Conservation (phyloP, 352 stramenopile species). For the Plasmopara halstedii region DNA sequence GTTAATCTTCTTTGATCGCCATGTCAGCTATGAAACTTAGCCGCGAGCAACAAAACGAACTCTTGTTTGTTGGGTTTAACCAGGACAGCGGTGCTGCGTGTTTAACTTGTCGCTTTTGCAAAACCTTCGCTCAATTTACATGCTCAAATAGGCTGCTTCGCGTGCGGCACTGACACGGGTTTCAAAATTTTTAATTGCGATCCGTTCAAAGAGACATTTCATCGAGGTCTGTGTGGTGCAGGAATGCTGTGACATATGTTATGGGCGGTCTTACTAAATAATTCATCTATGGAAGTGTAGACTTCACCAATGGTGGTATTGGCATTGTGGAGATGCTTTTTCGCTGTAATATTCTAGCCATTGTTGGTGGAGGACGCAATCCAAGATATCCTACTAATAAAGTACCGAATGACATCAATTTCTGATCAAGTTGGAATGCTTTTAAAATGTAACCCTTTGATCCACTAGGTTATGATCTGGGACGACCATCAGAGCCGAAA, state of each 20-base stretch:
- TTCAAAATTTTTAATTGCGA: constrained; percentile 99
- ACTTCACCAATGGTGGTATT: constrained; percentile 93
- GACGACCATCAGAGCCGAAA: constrained; percentile 97
- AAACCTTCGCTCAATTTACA: neutral
- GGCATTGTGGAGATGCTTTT: constrained; percentile 99
- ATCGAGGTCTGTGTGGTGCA: constrained; percentile 50
- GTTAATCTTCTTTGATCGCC: constrained; percentile 1
- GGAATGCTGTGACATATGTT: too few relatives aligned
- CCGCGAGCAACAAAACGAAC: constrained; percentile 86
- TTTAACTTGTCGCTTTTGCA: neutral
- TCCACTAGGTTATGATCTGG: constrained; percentile 99
- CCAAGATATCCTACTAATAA: constrained; percentile 96
- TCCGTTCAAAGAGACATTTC: constrained; percentile 96
- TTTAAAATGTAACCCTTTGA: too few relatives aligned
- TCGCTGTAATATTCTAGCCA: constrained; percentile 96
- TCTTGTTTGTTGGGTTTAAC: constrained; percentile 94
- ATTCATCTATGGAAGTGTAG: too few relatives aligned
- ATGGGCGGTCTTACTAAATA: too few relatives aligned
- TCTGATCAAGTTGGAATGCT: too few relatives aligned
- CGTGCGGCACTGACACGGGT: constrained; percentile 91
- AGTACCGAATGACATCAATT: too few relatives aligned
- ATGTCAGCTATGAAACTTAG: constrained; percentile 82
- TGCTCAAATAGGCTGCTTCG: constrained; percentile 77
- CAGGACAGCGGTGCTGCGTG: constrained; percentile 86
- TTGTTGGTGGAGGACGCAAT: constrained; percentile 88